Evolutionary conservation across 768 basidiomycete species (phyloP), one percentile per base, ranked within the genome.

Genomic region (Phylloporus arenicola): DNA sequence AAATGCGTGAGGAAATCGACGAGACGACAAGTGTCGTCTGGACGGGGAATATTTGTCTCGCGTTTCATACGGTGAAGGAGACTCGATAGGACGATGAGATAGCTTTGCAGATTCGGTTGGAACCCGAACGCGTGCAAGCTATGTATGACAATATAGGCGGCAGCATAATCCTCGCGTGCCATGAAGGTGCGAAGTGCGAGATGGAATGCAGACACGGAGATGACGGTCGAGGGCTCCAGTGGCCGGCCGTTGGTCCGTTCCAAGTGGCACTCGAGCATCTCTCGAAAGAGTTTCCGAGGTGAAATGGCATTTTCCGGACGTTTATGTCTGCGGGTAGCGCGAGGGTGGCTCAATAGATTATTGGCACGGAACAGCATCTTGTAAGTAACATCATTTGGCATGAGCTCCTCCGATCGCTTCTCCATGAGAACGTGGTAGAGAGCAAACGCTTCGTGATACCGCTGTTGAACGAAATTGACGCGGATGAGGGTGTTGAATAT

Each of bases 401-500:
- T 59, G 4, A 64, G 48, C 0, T 59, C 53, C 10, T 55, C 57
- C 1, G 63, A 56, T 1, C 72, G 64, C 29, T 72, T 60, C 24
- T 41, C 49, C 54, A 71, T 63, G 42, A 82, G 58, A 19, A 71
- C 47, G 8, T 57, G 57, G 55, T 80, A 83, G 4, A 80, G 62
- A 3, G 66, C 57, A 52, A 80, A 76, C 6, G 73, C 75, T 16
- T 68, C 64, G 5, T 54, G 57, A 43, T 70, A 62, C 6, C 67
- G 65, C 12, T 61, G 48, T 1, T 59, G 60, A 12, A 68, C 58
- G 33, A 70, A 56, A 48, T 77, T 72, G 14, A 65, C 63, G 6
- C 71, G 64, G 13, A 82, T 71, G 53, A 83, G 70, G 8, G 71
- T 52, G 48, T 82, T 80, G 64, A 80, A 73, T n/a, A 80, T 54